Base-by-base conservation (phyloP, 2,329 filamentous ascomycete genomes). In the Apiospora sp. region DNA sequence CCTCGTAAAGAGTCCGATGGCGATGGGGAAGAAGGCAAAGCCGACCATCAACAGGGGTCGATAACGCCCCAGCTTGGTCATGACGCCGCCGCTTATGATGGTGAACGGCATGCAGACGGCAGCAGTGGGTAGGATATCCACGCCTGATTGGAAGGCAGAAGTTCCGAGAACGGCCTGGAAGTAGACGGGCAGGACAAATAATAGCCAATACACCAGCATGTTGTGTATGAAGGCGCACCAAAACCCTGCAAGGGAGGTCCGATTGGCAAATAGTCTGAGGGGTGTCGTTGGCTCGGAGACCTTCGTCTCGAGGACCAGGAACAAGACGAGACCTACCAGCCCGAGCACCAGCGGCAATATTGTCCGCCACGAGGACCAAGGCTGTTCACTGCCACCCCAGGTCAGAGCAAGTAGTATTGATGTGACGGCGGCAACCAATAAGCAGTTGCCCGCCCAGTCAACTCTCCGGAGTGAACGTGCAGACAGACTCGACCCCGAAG, bases 131-230 rank as follows among this genome's bases (percentile, higher is more conserved):
- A 82, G 75, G 13, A 81, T 68, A 19, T 77, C 61, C 8, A 82
- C 78, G 14, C 80, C 82, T 0, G 82, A 75, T 1, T 77, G 73
- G 0, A 74, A 72, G 0, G 84, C 79, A 0, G 78, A 77, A 3
- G 79, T 73, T 0, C 77, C 64, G 2, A 78, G 77, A 0, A 87
- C 82, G 0, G 79, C 81, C 71, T 87, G 84, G 75, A 87, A 86
- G 74, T 85, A 87, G 5, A 87, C 75, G 0, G 85, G 84, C 1
- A 86, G 71, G 74, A 85, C 86, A 76, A 81, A 84, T 37, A 81
- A 75, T 5, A 78, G 72, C 80, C 83, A 84, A 49, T 79, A 78
- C 3, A 79, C 70, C 2, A 84, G 74, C 2, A 85, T 72, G 4
- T 78, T 76, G n/a, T 83, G 79, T 1, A 84, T 44, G 67, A 85